Conservation (phyloP, 2,329 filamentous ascomycete genomes). For the Capronia americana region DNA sequence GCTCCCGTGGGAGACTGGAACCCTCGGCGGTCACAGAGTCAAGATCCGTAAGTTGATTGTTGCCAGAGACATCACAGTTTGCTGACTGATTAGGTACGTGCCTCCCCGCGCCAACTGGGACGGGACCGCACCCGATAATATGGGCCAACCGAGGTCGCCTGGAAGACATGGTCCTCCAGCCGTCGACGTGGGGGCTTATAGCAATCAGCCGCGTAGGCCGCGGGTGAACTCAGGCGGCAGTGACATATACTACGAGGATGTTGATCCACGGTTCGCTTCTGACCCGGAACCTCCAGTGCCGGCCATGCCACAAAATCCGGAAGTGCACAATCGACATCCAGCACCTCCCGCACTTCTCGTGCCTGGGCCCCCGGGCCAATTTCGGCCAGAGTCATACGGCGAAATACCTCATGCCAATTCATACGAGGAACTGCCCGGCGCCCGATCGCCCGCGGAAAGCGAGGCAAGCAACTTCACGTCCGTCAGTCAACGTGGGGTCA, state of each 20-base stretch:
- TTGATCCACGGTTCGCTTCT: slow-evolving; percentile 83
- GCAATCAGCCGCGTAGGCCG: slow-evolving; percentile 42
- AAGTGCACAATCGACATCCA: slow-evolving; percentile 42
- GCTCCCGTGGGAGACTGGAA: slow-evolving; percentile 22
- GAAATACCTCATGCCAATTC: slow-evolving; percentile 43
- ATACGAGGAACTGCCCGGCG: slow-evolving; percentile 69
- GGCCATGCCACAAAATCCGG: slow-evolving; percentile 39
- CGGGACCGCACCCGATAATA: slow-evolving; percentile 23
- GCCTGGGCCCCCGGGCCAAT: slow-evolving; percentile 42
- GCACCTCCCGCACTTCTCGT: slow-evolving; percentile 47
- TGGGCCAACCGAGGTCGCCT: slow-evolving; percentile 26
- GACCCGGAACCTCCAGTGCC: slow-evolving; percentile 41
- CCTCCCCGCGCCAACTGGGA: slow-evolving; percentile 55
- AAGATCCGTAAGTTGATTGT: slow-evolving; percentile 34
- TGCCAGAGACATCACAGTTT: neutral
- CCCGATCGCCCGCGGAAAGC: slow-evolving; percentile 75
- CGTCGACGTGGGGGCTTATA: slow-evolving; percentile 54
- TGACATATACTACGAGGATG: slow-evolving; percentile 83
- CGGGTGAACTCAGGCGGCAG: slow-evolving; percentile 43
- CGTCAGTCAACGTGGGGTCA: slow-evolving; percentile 84
- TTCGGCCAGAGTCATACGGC: slow-evolving; percentile 26
- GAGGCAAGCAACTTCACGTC: slow-evolving; percentile 88
- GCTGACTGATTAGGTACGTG: slow-evolving; percentile 45
- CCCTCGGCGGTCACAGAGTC: slow-evolving; percentile 29
- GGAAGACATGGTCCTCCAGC: slow-evolving; percentile 35